These are phyloP conservation scores for Erodium chrysanthum DNA, from an alignment of 441 rosid species.

Conservation along the genomic window DNA sequence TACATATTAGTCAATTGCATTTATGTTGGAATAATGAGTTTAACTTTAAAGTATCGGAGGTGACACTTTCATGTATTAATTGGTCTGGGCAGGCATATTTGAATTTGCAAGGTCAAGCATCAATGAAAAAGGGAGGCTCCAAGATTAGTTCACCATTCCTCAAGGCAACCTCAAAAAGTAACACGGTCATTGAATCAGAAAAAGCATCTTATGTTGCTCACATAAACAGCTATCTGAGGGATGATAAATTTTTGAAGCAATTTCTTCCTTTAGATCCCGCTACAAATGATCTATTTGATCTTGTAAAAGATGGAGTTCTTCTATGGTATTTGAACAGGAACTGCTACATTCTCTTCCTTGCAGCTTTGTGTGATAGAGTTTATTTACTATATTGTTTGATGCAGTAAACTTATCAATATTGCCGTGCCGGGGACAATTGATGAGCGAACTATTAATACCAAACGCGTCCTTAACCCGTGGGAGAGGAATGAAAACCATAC, in stretches of 20 bases:
- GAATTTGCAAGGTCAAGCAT: constrained; percentile 41
- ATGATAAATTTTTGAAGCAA: constrained; percentile 53
- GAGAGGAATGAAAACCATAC: constrained; percentile 78
- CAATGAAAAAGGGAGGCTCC: constrained; percentile 39
- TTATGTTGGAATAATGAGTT: neutral
- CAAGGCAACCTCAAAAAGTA: constrained; percentile 44
- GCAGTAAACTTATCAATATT: constrained; percentile 61
- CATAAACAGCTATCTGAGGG: constrained; percentile 53
- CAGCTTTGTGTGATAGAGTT: constrained; percentile 9
- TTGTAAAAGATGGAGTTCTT: constrained; percentile 65
- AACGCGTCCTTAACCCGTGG: constrained; percentile 59
- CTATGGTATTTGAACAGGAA: constrained; percentile 39
- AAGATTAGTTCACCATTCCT: constrained; percentile 51
- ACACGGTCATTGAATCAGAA: constrained; percentile 54
- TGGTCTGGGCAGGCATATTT: constrained; percentile 37
- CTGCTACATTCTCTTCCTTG: constrained; percentile 9
- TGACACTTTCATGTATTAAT: constrained; percentile 14
- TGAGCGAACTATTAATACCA: constrained; percentile 62
- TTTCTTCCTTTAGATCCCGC: constrained; percentile 65
- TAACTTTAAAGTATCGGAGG: neutral
- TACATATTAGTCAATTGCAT: neutral
- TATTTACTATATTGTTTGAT: constrained; percentile 19
- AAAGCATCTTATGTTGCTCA: constrained; percentile 62
- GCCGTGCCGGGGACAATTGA: constrained; percentile 75
- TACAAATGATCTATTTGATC: constrained; percentile 46